Evolutionary conservation across 2,329 filamentous ascomycete genomes (phyloP).

Genomic region (Bertia moriformis): DNA sequence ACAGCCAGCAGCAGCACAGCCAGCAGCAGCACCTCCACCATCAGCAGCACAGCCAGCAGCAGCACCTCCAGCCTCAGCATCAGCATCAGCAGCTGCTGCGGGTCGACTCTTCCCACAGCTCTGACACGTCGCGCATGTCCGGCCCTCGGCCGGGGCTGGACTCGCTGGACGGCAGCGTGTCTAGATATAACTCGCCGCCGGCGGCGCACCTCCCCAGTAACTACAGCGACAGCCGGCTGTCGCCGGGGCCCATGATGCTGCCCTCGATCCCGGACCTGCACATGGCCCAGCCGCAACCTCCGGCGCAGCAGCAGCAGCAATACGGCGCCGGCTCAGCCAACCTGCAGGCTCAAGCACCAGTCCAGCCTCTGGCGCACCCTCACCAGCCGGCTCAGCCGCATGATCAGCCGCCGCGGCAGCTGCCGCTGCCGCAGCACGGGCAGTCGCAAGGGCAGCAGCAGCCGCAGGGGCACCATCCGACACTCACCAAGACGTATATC

Average conservation of each 20-base stretch:
- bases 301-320: no score
- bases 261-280: neutral
- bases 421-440: no score
- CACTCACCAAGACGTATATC: conserved; percentile 61
- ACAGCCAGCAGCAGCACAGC: no score
- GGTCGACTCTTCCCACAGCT: conserved; percentile 42
- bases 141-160: conserved; percentile 14
- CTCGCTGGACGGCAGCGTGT: neutral
- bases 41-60: no score
- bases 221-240: neutral
- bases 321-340: no score
- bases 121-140: conserved; percentile 42
- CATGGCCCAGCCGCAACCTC: no score
- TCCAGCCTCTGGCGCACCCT: conserved; percentile 1
- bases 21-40: no score
- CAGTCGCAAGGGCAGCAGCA: conserved; percentile 15
- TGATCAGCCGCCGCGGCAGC: conserved; percentile 15
- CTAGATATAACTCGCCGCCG: neutral
- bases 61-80: conserved; percentile 7
- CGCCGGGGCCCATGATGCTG: neutral
- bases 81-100: no score
- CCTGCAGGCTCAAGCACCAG: no score
- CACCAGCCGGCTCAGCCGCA: conserved; percentile 7
- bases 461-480: conserved; percentile 14
- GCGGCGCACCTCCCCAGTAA: neutral